Conservation (phyloP, 306 rosid genomes). For the Inga leiocalycina region DNA sequence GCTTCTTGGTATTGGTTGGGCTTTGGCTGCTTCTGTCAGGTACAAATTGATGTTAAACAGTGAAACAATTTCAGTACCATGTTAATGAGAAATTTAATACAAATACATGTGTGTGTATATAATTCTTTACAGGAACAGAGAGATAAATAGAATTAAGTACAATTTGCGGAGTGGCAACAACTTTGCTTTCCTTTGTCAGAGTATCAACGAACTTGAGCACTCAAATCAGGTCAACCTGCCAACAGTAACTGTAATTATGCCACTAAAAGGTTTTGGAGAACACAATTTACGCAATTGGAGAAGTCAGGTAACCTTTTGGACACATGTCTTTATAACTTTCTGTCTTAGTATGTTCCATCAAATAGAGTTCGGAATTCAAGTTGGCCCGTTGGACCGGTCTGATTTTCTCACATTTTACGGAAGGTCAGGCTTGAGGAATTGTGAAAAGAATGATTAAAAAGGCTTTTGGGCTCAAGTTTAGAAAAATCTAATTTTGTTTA, state of each 20-base stretch:
- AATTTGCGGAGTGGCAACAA: constrained; percentile 65
- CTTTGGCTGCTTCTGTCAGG: constrained; percentile 91
- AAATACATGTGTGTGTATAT: background rate
- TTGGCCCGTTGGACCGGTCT: rapidly evolving
- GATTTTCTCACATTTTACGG: background rate
- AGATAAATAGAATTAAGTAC: constrained; percentile 73
- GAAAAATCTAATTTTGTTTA: background rate
- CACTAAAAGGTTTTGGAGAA: constrained; percentile 95
- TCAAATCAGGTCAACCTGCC: constrained; percentile 81
- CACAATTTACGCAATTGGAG: constrained; percentile 96
- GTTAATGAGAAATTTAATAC: constrained; percentile 13
- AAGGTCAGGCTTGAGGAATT: background rate
- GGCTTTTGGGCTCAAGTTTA: too few species aligned
- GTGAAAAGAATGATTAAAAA: background rate
- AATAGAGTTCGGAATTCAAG: background rate
- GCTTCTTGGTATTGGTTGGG: constrained; percentile 86
- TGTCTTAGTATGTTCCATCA: background rate
- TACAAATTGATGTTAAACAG: constrained; percentile 33
- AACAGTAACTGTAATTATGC: constrained; percentile 88
- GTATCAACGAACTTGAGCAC: constrained; percentile 86
- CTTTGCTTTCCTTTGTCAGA: constrained; percentile 78
- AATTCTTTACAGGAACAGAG: constrained; percentile 72
- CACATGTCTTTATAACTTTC: constrained; percentile 4
- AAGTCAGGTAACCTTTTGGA: constrained; percentile 68
- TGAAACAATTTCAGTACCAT: constrained; percentile 16